A percentile compares a stretch with the other conserved stretches of the same genome.
Evolutionary conservation across 2,329 filamentous ascomycete species (phyloP).

Genomic region (Akanthomyces uredinophilus): DNA sequence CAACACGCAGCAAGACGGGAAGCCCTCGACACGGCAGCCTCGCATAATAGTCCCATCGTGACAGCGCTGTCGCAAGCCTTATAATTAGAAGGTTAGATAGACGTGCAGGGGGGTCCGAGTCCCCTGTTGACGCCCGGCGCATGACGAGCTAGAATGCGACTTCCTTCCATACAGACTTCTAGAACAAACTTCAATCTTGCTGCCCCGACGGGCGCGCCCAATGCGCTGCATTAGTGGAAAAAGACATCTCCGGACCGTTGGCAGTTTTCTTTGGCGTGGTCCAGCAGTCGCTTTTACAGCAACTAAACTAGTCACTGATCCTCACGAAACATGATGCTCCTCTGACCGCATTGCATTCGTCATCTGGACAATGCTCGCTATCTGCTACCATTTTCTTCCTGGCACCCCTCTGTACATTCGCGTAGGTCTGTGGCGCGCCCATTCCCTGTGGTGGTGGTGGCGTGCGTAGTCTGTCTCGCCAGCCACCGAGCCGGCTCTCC

Average conservation of each 20-base stretch:
- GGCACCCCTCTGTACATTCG: background rate
- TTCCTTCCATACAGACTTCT: constrained; percentile 8
- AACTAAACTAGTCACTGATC: background rate
- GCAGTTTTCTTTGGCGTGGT: background rate
- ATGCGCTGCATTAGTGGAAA: constrained; percentile 9
- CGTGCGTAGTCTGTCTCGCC: background rate
- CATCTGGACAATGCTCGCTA: background rate
- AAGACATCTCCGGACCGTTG: background rate
- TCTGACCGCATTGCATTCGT: background rate
- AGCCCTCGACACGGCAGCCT: background rate
- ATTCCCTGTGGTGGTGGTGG: background rate
- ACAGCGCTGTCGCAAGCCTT: background rate
- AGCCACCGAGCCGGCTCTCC: background rate
- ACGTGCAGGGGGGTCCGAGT: background rate
- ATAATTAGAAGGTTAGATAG: background rate
- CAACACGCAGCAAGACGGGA: background rate
- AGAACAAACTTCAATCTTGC: constrained; percentile 7
- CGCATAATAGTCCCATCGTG: background rate
- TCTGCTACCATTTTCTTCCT: background rate
- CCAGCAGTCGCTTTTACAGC: background rate
- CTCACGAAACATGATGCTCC: background rate
- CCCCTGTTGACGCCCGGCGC: background rate
- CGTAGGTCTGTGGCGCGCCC: background rate
- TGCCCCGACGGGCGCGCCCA: background rate
- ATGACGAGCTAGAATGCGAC: background rate